These are phyloP conservation scores for Aspergillus sparsus DNA, from an alignment of 495 filamentous ascomycete genomes.

Conservation along the genomic window DNA sequence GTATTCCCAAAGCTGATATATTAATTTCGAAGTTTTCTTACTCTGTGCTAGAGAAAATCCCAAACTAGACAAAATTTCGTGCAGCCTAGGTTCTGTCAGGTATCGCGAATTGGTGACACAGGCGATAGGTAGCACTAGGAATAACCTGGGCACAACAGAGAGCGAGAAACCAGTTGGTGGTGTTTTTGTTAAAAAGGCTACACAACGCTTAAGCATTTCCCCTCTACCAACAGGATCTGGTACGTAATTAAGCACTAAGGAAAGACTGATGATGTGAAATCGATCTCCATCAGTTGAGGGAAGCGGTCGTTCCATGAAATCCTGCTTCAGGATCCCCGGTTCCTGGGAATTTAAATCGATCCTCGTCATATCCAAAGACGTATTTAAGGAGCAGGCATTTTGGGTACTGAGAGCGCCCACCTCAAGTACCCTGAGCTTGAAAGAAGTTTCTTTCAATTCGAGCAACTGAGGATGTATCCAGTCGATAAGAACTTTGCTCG, in stretches of 20 bases:
- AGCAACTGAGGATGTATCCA: constrained; percentile 66
- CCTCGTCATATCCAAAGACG: constrained; percentile 69
- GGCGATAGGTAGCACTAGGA: constrained; percentile 85
- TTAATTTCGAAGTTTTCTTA: constrained; percentile 79
- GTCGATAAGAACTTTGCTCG: constrained; percentile 78
- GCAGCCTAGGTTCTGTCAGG: constrained; percentile 70
- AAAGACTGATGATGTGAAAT: constrained; percentile 92
- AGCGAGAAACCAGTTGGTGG: constrained; percentile 50
- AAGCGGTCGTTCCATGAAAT: constrained; percentile 89
- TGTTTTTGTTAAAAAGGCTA: constrained; percentile 56
- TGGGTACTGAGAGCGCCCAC: constrained; percentile 83
- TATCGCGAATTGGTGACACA: constrained; percentile 94
- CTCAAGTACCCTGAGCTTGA: constrained; percentile 70
- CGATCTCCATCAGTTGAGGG: constrained; percentile 59
- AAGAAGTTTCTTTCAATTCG: constrained; percentile 25
- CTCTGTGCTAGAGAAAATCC: constrained; percentile 66
- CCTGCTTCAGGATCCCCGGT: constrained; percentile 76
- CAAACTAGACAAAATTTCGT: constrained; percentile 71
- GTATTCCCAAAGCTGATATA: constrained; percentile 82
- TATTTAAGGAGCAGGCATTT: constrained; percentile 78
- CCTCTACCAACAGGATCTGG: constrained; percentile 72
- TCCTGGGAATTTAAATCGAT: constrained; percentile 92
- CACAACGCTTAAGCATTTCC: constrained; percentile 77
- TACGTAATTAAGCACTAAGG: constrained; percentile 93
- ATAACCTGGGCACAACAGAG: constrained; percentile 67